Conservation (phyloP, 108 stramenopile genomes). For the Mediolabrus comicus region DNA sequence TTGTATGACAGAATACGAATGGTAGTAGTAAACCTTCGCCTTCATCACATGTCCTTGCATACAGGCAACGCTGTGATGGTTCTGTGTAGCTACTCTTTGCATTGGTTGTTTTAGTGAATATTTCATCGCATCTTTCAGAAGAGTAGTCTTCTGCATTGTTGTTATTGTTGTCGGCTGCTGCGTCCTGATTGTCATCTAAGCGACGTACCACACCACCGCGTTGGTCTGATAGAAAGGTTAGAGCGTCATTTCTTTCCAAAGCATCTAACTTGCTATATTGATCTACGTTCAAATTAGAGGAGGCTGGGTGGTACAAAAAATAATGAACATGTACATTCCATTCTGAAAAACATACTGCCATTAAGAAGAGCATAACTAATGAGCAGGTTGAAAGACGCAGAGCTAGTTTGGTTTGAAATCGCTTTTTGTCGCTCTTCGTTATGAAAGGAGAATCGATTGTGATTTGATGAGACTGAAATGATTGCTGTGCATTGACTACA, state of each 20-base stretch:
- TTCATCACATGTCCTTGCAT: conserved; percentile 72
- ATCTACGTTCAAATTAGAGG: background rate
- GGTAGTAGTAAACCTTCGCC: conserved; percentile 63
- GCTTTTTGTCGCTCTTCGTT: background rate
- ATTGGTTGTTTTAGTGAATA: background rate
- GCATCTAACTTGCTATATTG: background rate
- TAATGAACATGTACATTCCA: conserved; percentile 4
- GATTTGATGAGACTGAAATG: no score
- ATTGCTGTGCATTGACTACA: background rate
- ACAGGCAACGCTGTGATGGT: conserved; percentile 55
- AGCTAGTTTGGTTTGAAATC: conserved; percentile 34
- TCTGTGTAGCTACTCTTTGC: conserved; percentile 3
- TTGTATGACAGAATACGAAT: conserved; percentile 66
- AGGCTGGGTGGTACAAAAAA: background rate
- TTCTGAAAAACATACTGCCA: conserved; percentile 21
- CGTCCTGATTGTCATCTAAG: conserved; percentile 1
- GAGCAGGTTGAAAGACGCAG: conserved; percentile 18
- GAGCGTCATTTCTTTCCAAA: background rate
- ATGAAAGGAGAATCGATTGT: no score
- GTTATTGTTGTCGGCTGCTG: conserved; percentile 8
- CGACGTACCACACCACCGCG: background rate
- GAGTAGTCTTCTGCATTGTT: conserved; percentile 25
- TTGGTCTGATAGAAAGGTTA: background rate
- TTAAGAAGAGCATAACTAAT: background rate
- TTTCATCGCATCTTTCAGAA: conserved; percentile 25